Percentiles rank a stretch among this genome's conserved stretches.
Evolutionary conservation across 768 basidiomycete genomes (phyloP).

Genomic region (Strobilomyces dryophilus): DNA sequence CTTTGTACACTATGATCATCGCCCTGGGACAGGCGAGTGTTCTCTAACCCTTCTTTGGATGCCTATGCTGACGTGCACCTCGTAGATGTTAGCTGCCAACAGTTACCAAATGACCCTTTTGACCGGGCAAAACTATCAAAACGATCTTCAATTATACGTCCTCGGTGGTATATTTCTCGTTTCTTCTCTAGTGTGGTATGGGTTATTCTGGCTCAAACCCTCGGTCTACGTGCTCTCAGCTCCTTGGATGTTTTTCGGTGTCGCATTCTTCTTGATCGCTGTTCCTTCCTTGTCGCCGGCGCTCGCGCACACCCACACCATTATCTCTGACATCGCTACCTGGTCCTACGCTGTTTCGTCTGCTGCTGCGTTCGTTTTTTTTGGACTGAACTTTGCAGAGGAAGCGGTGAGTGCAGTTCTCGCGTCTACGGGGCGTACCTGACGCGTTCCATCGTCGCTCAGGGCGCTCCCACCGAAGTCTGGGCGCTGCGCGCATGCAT

Average conservation of each 20-base stretch:
- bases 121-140: conserved; percentile 81
- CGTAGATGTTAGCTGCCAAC: conserved; percentile 79
- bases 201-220: conserved; percentile 82
- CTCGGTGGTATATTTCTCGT: conserved; percentile 86
- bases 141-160: conserved; percentile 80
- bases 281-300: conserved; percentile 68
- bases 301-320: conserved; percentile 56
- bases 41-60: neutral
- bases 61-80: conserved; percentile 1
- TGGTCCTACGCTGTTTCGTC: conserved; percentile 92
- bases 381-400: conserved; percentile 95
- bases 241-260: conserved; percentile 89
- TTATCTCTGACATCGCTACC: conserved; percentile 72
- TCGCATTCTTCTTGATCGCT: conserved; percentile 90
- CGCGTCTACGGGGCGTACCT: neutral
- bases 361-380: conserved; percentile 88
- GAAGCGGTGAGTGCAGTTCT: conserved; percentile 64
- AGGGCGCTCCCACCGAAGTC: conserved; percentile 92
- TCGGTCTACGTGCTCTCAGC: conserved; percentile 81
- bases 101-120: conserved; percentile 94
- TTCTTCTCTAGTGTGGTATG: conserved; percentile 85
- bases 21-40: conserved; percentile 68
- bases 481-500: conserved; percentile 90
- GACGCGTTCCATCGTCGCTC: conserved; percentile 1
- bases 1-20: conserved; percentile 86